These are phyloP conservation scores for Conticribra weissflogii DNA, from an alignment of 108 stramenopile genomes.

Conservation along the genomic window DNA sequence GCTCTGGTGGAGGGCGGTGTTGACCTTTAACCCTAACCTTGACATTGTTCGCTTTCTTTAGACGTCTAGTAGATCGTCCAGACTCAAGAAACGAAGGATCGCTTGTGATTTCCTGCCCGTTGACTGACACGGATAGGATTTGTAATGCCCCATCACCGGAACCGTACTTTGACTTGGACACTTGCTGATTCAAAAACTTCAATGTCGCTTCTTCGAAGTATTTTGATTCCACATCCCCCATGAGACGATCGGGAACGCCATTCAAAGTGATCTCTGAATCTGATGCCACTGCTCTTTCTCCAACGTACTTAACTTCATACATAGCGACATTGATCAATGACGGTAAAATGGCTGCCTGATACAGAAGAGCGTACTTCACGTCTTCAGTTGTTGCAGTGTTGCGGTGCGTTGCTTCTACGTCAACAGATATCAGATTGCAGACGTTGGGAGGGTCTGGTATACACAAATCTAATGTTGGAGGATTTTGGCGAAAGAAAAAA, in stretches of 20 bases:
- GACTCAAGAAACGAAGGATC: not conserved
- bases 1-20: conserved; percentile 34
- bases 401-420: conserved; percentile 27
- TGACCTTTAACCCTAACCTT: conserved; percentile 36
- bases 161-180: not conserved
- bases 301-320: conserved; percentile 37
- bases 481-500: conserved; percentile 4
- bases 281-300: conserved; percentile 29
- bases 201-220: conserved; percentile 33
- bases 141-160: conserved; percentile 27
- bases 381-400: conserved; percentile 25
- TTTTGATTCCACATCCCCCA: conserved; percentile 34
- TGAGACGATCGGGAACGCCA: conserved; percentile 38
- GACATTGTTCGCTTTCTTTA: conserved; percentile 20
- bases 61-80: conserved; percentile 7
- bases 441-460: conserved; percentile 32
- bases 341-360: conserved; percentile 23
- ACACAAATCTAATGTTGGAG: conserved; percentile 18
- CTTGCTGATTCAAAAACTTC: conserved; percentile 29
- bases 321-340: conserved; percentile 24
- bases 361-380: conserved; percentile 26
- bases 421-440: conserved; percentile 35
- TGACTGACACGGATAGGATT: conserved; percentile 30
- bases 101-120: conserved; percentile 28
- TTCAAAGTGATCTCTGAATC: conserved; percentile 26